phyloP scores from a whole-genome alignment of 805 yeast species.

The Sungouiella blattae region DNA sequence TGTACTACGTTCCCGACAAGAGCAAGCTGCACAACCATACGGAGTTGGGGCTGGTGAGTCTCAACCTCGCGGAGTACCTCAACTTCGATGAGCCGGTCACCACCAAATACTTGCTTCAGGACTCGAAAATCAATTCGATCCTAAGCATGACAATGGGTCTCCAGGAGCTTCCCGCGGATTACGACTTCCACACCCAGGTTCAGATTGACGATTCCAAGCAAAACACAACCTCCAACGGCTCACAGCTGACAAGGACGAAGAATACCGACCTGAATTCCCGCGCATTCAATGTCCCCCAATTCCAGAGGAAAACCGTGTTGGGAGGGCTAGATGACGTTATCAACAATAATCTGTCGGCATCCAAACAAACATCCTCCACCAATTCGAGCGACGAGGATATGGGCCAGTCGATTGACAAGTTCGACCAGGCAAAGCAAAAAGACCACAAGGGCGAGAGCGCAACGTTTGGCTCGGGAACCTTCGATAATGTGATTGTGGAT shows the following conservation, averaged over 20 bases:
- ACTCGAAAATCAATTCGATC: constrained; percentile 83
- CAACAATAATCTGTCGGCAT: constrained; percentile 4
- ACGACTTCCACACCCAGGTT: constrained; percentile 41
- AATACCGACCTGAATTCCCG: constrained; percentile 17
- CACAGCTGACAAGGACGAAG: constrained; percentile 5
- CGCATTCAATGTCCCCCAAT: constrained; percentile 35
- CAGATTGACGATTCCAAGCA: constrained; percentile 28
- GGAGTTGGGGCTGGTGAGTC: constrained; percentile 59
- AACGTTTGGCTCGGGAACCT: constrained; percentile 4
- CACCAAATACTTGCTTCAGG: constrained; percentile 65
- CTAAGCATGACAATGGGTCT: constrained; percentile 57
- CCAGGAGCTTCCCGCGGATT: constrained; percentile 36
- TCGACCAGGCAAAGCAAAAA: too few species aligned
- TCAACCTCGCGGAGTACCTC: constrained; percentile 73
- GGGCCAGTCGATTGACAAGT: not conserved
- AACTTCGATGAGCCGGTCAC: constrained; percentile 49
- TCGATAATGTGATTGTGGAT: constrained; percentile 33
- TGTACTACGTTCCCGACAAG: constrained; percentile 32
- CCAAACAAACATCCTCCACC: not conserved
- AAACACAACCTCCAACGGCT: constrained; percentile 3
- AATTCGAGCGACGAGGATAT: constrained; percentile 2
- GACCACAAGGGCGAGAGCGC: too few species aligned
- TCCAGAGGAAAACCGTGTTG: constrained; percentile 42
- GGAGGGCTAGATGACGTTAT: constrained; percentile 48
- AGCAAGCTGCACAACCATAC: constrained; percentile 19